phyloP scores from a whole-genome alignment of 768 basidiomycete species.

The Phanerochaete sordida region DNA sequence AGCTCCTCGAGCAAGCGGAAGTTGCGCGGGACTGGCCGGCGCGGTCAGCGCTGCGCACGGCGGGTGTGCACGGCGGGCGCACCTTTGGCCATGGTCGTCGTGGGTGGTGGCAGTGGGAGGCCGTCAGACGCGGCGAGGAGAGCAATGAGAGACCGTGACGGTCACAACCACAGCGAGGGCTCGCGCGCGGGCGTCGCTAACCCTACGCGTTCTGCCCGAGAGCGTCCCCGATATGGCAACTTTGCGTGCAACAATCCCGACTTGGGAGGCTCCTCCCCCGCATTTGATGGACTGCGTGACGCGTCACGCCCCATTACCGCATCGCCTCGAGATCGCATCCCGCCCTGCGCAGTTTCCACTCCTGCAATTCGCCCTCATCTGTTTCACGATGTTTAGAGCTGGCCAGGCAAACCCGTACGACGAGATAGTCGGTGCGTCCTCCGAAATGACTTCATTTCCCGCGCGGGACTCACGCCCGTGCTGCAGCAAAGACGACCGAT shows the following conservation, averaged over 20 bases:
- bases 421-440: conserved; percentile 84
- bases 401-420: conserved; percentile 77
- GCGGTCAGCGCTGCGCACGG: conserved; percentile 5
- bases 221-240: neutral
- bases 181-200: neutral
- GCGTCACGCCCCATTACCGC: conserved; percentile 3
- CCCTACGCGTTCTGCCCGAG: neutral
- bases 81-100: conserved; percentile 32
- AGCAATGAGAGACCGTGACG: neutral
- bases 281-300: neutral
- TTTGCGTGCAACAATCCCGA: neutral
- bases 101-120: neutral
- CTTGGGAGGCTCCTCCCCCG: neutral
- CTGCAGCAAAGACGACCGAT: conserved; percentile 89
- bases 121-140: neutral
- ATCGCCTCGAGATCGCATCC: conserved; percentile 3
- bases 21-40: conserved; percentile 80
- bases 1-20: conserved; percentile 97
- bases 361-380: conserved; percentile 2
- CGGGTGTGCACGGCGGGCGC: neutral
- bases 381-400: conserved; percentile 62
- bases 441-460: neutral
- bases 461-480: neutral
- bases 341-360: neutral
- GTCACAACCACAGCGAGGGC: neutral